phyloP scores from a whole-genome alignment of 257 asterid genomes.

The Gentiana dahurica region DNA sequence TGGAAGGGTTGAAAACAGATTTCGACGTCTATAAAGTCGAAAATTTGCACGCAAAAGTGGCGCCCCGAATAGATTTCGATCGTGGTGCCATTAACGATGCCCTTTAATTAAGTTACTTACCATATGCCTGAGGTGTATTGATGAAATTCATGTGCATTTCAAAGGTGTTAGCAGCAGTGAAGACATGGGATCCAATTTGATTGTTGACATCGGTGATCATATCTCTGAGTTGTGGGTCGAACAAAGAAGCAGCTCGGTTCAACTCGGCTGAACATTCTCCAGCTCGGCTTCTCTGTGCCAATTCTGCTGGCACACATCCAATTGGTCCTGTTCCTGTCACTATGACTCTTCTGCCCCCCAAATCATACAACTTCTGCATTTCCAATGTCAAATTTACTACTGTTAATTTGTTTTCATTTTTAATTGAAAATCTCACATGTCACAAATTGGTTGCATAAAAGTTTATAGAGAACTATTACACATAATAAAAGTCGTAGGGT shows the following conservation, averaged over 20 bases:
- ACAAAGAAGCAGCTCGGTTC: conserved; percentile 44
- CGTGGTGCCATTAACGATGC: too few relatives aligned
- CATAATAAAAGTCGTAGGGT: too few relatives aligned
- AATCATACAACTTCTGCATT: conserved; percentile 43
- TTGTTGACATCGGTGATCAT: conserved; percentile 37
- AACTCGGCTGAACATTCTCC: conserved; percentile 63
- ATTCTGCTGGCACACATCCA: conserved; percentile 81
- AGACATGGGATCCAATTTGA: conserved; percentile 46
- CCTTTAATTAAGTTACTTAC: conserved; percentile 17
- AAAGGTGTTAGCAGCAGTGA: conserved; percentile 54
- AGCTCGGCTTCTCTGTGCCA: conserved; percentile 51
- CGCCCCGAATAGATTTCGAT: too few relatives aligned
- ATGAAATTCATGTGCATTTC: conserved; percentile 49
- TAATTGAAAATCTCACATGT: background rate
- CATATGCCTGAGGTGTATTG: conserved; percentile 54
- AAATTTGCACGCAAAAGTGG: too few relatives aligned
- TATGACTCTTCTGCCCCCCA: conserved; percentile 57
- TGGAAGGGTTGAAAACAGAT: too few relatives aligned
- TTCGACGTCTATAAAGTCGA: too few relatives aligned
- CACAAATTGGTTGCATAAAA: too few relatives aligned
- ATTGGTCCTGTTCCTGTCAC: conserved; percentile 85
- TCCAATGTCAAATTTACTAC: background rate
- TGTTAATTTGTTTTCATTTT: background rate
- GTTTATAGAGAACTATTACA: background rate
- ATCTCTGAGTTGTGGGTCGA: conserved; percentile 49